Evolutionary conservation across 2,329 filamentous ascomycete species (phyloP).

Genomic region (Lizonia empirigonia): DNA sequence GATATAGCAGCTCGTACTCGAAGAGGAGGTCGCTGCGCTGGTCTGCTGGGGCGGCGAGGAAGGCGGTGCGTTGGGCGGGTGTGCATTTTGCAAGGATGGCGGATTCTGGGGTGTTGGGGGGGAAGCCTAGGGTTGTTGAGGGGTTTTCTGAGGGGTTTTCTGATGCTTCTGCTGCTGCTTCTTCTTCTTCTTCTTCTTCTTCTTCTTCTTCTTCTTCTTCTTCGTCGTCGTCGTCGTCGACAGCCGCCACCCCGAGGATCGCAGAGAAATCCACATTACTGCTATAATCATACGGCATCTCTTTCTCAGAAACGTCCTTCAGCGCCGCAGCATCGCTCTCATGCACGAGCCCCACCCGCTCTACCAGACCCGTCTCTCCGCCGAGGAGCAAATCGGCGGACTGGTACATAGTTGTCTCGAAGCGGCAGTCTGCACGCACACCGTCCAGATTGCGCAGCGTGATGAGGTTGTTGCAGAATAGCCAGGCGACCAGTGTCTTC

Average conservation of each 20-base stretch:
- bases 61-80: no score
- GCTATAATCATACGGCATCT: background rate
- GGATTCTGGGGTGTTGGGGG: no score
- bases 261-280: background rate
- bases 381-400: no score
- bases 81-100: no score
- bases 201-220: background rate
- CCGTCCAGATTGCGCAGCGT: background rate
- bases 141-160: no score
- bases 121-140: no score
- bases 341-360: background rate
- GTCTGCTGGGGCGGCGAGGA: no score
- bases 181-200: background rate
- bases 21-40: no score
- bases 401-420: background rate
- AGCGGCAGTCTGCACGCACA: background rate
- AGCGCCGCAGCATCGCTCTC: background rate
- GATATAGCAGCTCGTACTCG: no score
- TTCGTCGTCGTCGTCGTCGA: background rate
- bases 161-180: no score
- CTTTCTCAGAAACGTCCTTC: background rate
- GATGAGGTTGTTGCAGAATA: background rate
- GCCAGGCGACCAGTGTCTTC: background rate
- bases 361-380: background rate
- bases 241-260: background rate